Base-by-base conservation (phyloP, 2,329 filamentous ascomycete genomes). In the Penicillium sumatraense region DNA sequence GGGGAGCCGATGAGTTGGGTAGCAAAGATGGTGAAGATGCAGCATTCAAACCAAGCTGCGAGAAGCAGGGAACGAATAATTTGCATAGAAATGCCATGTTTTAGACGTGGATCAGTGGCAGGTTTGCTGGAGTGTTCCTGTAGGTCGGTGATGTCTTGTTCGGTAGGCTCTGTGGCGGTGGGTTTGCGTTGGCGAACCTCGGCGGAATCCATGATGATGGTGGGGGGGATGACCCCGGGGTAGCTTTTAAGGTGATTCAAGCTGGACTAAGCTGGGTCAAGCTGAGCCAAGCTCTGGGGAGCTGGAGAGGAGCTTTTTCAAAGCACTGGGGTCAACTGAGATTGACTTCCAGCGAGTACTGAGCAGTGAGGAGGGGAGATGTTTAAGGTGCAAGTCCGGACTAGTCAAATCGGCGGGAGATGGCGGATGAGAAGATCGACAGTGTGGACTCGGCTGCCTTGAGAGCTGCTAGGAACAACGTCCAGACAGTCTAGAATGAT, bases 1-100 rank as follows among this genome's bases (percentile, higher is more conserved):
- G 85, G 85, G 8, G 81, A 77, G 14, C 86, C 85, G 42, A 87
- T 73, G 55, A 86, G 74, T 62, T 88, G 86, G 5, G 84, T 86
- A 35, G 77, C 78, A 57, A 82, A 78, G 60, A 78, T 77, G 51
- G 68, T 63, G 44, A 77, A 52, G 48, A 70, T 72, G 58, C 75
- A 78, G 53, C 72, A 72, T 56, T 76, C 69, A 57, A 79, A 77
- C 77, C 77, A 81, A 20, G 73, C 72, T 31, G 73, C 61, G 21
- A 81, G 70, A 10, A 75, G 51, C n/a, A 80, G 57, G 29, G 77
- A 75, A 27, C 79, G 77, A 23, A 80, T 41, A 16, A 79, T 52
- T 56, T 81, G 79, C 67, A 75, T 75, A 11, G 71, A 63, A 40
- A 74, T 62, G 21, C 77, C 77, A 73, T 81, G 76, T 61, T 80